These are phyloP conservation scores for Purpureocillium takamizusanense DNA, from an alignment of 2,329 filamentous ascomycete genomes.

Conservation along the genomic window DNA sequence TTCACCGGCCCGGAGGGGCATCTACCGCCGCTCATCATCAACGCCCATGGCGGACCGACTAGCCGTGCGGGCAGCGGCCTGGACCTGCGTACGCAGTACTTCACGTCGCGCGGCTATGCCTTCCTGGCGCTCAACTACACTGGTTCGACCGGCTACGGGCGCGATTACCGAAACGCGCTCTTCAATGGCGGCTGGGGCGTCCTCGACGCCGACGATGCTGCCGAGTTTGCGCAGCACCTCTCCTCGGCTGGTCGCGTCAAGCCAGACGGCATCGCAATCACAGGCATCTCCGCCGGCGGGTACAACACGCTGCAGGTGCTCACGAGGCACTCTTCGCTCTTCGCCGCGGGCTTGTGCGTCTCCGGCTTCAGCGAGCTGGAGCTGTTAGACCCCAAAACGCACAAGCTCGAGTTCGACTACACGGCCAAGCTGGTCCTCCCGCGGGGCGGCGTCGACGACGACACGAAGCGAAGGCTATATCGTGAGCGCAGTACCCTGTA, in stretches of 20 bases:
- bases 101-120: constrained; percentile 44
- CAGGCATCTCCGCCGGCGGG: constrained; percentile 42
- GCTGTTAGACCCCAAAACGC: constrained; percentile 34
- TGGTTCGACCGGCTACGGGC: constrained; percentile 42
- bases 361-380: constrained; percentile 44
- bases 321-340: constrained; percentile 33
- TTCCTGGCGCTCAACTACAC: constrained; percentile 41
- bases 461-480: constrained; percentile 31
- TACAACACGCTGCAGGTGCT: constrained; percentile 43
- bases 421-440: constrained; percentile 33
- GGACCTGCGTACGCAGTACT: constrained; percentile 37
- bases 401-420: constrained; percentile 49
- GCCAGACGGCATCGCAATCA: constrained; percentile 32
- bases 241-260: constrained; percentile 25
- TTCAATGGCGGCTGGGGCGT: constrained; percentile 38
- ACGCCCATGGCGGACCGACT: constrained; percentile 44
- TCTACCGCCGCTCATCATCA: constrained; percentile 39
- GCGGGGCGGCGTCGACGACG: constrained; percentile 18
- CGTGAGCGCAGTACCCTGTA: constrained; percentile 38
- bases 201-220: constrained; percentile 40
- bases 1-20: constrained; percentile 26
- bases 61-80: constrained; percentile 32
- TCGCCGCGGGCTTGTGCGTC: constrained; percentile 38
- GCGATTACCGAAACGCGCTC: constrained; percentile 37
- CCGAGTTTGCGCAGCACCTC: constrained; percentile 34